Evolutionary conservation across 1,284 basidiomycete species (phyloP), one percentile per base, ranked within the genome.

Genomic region (Pseudozyma thailandica): DNA sequence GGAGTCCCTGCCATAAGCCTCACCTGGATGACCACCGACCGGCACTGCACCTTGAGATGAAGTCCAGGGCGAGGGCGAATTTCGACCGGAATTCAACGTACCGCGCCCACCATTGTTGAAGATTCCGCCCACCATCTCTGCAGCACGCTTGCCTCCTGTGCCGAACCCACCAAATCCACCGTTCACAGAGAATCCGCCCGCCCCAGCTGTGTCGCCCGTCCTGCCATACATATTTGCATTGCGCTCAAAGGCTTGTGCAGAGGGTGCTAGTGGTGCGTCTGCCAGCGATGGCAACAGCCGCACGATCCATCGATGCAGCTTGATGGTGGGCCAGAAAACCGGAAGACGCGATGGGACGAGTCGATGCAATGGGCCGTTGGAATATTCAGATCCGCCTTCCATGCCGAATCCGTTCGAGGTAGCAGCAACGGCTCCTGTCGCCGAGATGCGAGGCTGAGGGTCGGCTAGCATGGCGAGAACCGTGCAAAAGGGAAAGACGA

Each of bases 401-500:
- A 45, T 37, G 31, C 56, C 51, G 15, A 51, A 48, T 4, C 48
- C 51, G 15, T 55, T 56, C 4, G 69, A 50, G 18, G 62, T 47
- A 31, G 59, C 37, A 6, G 73, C 61, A 20, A 68, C 46, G 3
- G 74, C 56, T 4, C 73, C 68, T 2, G 62, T 58, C 15, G 74
- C 61, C 38, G 71, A 56, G 9, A 72, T 70, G 5, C 65, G 44
- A 7, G 81, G 81, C 44, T 78, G 72, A 1, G 81, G 81, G 25
- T 69, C 71, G 13, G 78, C 73, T 15, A 81, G 73, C 65, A 80
- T 72, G 3, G 81, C 80, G 0, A 82, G 72, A 9, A 82, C 71
- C 4, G 78, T 72, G 61, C 79, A 82, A 44, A 81, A 66, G 15
- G 80, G 80, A 39, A 81, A 82, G 31, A 78, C 66, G 46, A 80